Base-by-base conservation (phyloP, 345 rosid genomes). In the Populus alba region DNA sequence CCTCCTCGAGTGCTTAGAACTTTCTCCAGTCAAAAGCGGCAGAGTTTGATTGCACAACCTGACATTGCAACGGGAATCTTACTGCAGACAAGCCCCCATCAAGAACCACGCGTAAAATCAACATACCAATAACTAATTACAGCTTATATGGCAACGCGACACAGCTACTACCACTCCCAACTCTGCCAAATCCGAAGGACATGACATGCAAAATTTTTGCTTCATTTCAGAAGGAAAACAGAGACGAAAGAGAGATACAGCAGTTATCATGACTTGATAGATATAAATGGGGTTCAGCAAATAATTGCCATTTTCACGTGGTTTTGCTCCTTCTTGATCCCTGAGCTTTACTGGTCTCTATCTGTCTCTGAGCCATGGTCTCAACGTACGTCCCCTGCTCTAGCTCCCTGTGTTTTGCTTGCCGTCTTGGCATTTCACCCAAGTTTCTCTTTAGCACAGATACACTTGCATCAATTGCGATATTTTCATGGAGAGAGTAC, bases 241-340 rank as follows among this genome's bases (percentile, higher is more conserved):
- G 15, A 3, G 1, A 11, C 5, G 76, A 59, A 33, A 23, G 76
- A 37, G 29, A 55, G 22, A 35, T 2, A 2, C 9, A 9, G 12
- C 45, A 39, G 43, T 10, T 39, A 23, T 11, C 23, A 22, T 15
- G 17, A 49, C 38, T n/a, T 7, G 33, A 31, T 33, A 33, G 68
- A 73, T 53, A 35, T n/a, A 57, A 59, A 72, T 57, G 6, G 8
- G 10, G 75, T 16, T n/a, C 76, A 38, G 76, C n/a, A 59, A n/a
- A 25, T 39, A 38, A 73, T 61, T 73, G 68, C 1, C 2, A 73
- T 6, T 45, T 75, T 75, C 78, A 67, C 72, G 51, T 75, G 78
- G 16, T 75, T 51, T 35, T 67, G 72, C n/a, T 67, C 66, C 72
- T n/a, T 45, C 41, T 12, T 49, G 68, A 41, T 12, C 4, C 51